Evolutionary conservation across 1,139 yeast genomes (phyloP), one percentile per base, ranked within the genome.

Genomic region (Nakaseomyces nivariensis): DNA sequence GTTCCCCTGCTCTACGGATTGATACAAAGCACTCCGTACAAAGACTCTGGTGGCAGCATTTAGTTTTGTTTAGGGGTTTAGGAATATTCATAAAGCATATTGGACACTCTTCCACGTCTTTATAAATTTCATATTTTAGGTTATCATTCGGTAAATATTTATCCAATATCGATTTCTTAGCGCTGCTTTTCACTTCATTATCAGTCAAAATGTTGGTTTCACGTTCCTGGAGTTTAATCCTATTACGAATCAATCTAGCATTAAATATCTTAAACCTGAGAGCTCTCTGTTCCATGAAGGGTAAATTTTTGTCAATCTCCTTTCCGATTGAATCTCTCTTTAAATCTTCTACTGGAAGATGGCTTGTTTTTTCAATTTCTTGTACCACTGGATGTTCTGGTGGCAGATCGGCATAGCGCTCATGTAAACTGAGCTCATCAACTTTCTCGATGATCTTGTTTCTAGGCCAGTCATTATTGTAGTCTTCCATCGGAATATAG

Each of bases 21-120:
- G 34, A 41, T 43, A 90, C 97, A 75, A 92, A 92, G 66, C 98
- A 92, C 68, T 92, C 98, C 1, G 96, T 78, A 67, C 98, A 92
- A 26, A 92, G 88, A 2, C 95, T 90, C 66, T 92, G 97, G 46
- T 79, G 76, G 64, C 98, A 92, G 66, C 98, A 92, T 46, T 95
- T 74, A n/a, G 96, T 84, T 48, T 77, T 67, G 69, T 92, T 92
- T 57, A 90, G 70, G 59, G 81, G 79, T 45, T 76, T 74, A 1
- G 98, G 98, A 63, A 84, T 88, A 63, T 77, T 87, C 26, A 92
- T 74, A 66, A 92, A 92, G 64, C 98, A 92, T 57, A 92, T 92
- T 9, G 98, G 97, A 65, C 98, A 92, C 62, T 92, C 98, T 34
- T 75, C 69, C 2, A 86, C 79, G 50, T 78, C 71, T 48, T 78